Base-by-base conservation (phyloP, 2,329 filamentous ascomycete species). In the Blumeriella jaapii region DNA sequence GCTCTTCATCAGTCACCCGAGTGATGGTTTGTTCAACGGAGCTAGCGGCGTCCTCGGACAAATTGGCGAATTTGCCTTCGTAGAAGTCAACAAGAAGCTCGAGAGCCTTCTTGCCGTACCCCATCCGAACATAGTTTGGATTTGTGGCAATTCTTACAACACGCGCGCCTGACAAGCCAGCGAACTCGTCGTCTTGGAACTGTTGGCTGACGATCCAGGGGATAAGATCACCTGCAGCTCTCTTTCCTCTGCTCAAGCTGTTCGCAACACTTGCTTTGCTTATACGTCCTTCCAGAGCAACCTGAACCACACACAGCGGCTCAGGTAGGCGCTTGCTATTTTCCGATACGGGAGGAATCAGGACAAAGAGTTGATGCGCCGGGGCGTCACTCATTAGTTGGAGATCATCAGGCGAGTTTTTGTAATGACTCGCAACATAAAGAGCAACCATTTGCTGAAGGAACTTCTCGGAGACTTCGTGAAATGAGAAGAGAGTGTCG, bases 351-450 rank as follows among this genome's bases (percentile, higher is more conserved):
- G 91, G 89, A 2, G 87, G 82, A 2, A 93, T 85, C 15, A 98
- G 74, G 7, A 96, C 91, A 52, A 91, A 98, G 5, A 98, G 72
- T 57, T 96, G 87, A 59, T 98, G 91, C 1, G 91, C 89, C 1
- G 91, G 91, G 1, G 91, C 91, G 59, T 98, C 91, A 42, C 85
- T 94, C 85, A 98, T 93, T 38, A 98, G 72, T 58, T 96, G 91
- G n/a, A 98, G 69, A 53, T 98, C 91, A 52, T 98, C 93, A 0
- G 91, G 91, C 0, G 87, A 85, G 61, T 98, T 98, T 61, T 96
- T 96, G 68, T 98, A 95, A 59, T 94, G 86, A 49, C 85, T 93
- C 17, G 91, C 86, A 17, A 98, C 93, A 51, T 96, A 98, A 2
- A 98, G 71, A 1, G 87, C 86, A 61, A 98, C 89, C 85, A 98